Evolutionary conservation across 495 filamentous ascomycete genomes (phyloP), one percentile per base, ranked within the genome.

Genomic region (Stereocaulon alpinum): DNA sequence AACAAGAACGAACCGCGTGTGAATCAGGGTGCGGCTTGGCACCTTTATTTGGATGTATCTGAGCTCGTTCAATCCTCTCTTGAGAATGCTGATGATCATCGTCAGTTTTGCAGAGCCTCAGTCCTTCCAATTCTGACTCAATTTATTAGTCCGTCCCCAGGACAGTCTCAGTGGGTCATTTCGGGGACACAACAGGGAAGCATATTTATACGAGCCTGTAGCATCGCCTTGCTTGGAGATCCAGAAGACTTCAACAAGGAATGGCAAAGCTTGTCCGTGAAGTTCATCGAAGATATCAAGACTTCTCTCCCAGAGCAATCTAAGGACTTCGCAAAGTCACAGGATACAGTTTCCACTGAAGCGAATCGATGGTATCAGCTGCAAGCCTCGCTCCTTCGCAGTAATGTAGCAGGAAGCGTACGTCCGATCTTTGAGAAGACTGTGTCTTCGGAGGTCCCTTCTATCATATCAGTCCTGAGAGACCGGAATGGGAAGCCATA

Each of bases 401-500:
- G 56, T 18, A 72, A 70, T 55, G 0, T 58, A 20, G 57, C 50
- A 42, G 50, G 64, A 30, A 61, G 32, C 10, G 58, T 40, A 18
- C 63, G 60, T 58, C 59, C 57, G 20, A 59, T 69, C 6, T 71
- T 73, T 50, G 63, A 68, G 44, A 59, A 58, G 14, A 62, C 60
- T 52, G 73, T 67, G 47, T 50, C 67, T 11, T 60, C 59, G 4
- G 72, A 86, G 48, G 66, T 86, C 14, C 67, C 72, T 34, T 72
- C 71, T 43, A 80, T 82, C 53, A 58, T 83, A 15, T 63, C 76
- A 18, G 68, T 81, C 3, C 59, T 86, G 17, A 71, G 70, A 43
- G 72, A 72, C 29, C 76, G 87, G 50, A 87, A 91, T 62, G 89
- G 88, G 47, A 93, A 93, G 65, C 87, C 89, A 0, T 95, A 88